These are phyloP conservation scores for Flaveria ramosissima DNA, from an alignment of 129 eudicot genomes.

Conservation along the genomic window DNA sequence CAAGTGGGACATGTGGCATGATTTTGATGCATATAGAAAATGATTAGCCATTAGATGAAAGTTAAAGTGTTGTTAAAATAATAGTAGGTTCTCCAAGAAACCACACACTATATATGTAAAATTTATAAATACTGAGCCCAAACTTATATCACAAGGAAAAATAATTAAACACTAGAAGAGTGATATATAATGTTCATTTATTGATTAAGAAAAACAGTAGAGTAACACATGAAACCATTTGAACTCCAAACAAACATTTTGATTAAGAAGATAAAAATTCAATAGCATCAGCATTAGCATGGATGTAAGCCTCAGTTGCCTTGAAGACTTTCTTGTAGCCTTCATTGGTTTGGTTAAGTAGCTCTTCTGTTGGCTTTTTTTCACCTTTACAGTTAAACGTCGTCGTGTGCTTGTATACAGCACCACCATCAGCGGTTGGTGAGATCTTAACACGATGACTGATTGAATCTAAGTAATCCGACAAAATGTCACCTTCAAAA, in stretches of 20 bases:
- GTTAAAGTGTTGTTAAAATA: too few relatives aligned
- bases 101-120: too few relatives aligned
- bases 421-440: constrained; percentile 30
- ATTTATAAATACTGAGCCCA: neutral
- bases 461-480: constrained; percentile 27
- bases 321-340: constrained; percentile 25
- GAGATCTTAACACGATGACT: constrained; percentile 17
- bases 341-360: constrained; percentile 26
- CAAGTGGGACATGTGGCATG: too few relatives aligned
- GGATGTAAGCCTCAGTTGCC: constrained; percentile 22
- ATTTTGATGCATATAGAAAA: too few relatives aligned
- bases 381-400: constrained; percentile 19
- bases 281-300: constrained; percentile 2
- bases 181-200: neutral
- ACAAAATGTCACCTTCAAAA: constrained; percentile 31
- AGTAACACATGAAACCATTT: constrained; percentile 16
- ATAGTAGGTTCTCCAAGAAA: too few relatives aligned
- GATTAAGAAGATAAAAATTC: neutral
- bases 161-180: too few relatives aligned
- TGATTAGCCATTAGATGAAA: too few relatives aligned
- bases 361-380: constrained; percentile 23
- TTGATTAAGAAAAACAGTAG: neutral
- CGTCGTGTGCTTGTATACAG: constrained; percentile 23
- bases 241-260: neutral
- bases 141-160: too few relatives aligned